Conservation (phyloP, 805 yeast species). For the Wickerhamomyces alni region DNA sequence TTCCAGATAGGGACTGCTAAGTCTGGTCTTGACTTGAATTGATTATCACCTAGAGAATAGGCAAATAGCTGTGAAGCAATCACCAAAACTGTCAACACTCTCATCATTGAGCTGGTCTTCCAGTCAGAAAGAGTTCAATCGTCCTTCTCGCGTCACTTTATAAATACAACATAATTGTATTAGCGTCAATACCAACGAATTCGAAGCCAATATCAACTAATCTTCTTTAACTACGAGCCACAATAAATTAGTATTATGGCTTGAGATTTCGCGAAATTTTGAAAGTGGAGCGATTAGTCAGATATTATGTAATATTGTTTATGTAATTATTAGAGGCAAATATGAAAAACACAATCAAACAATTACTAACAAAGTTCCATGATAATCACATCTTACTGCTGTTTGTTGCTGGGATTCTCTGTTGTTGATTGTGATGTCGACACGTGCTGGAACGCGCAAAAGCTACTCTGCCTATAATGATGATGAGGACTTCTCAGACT, state of each 20-base stretch:
- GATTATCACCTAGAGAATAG: slow-evolving; percentile 25
- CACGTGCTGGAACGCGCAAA: slow-evolving; percentile 9
- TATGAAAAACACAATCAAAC: not conserved
- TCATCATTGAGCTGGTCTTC: not conserved
- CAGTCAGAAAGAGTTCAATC: too few species aligned
- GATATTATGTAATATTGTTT: not conserved
- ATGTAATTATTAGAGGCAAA: not conserved
- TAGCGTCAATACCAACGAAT: too few species aligned
- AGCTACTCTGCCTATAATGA: slow-evolving; percentile 11
- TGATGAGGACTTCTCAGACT: slow-evolving; percentile 25
- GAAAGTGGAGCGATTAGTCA: too few species aligned
- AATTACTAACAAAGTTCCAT: not conserved
- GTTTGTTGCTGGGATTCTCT: too few species aligned
- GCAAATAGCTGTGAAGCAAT: not conserved
- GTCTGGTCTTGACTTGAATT: slow-evolving; percentile 31
- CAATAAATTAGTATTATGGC: too few species aligned
- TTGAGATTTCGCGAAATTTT: not conserved
- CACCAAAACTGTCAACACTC: not conserved
- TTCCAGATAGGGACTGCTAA: slow-evolving; percentile 29
- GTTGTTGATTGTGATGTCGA: slow-evolving; percentile 5
- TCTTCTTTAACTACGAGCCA: not conserved
- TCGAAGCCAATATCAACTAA: too few species aligned
- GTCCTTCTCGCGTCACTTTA: too few species aligned
- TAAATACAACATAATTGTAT: too few species aligned
- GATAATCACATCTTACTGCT: too few species aligned